phyloP scores from a whole-genome alignment of 495 filamentous ascomycete species.

The Podospora didyma region DNA sequence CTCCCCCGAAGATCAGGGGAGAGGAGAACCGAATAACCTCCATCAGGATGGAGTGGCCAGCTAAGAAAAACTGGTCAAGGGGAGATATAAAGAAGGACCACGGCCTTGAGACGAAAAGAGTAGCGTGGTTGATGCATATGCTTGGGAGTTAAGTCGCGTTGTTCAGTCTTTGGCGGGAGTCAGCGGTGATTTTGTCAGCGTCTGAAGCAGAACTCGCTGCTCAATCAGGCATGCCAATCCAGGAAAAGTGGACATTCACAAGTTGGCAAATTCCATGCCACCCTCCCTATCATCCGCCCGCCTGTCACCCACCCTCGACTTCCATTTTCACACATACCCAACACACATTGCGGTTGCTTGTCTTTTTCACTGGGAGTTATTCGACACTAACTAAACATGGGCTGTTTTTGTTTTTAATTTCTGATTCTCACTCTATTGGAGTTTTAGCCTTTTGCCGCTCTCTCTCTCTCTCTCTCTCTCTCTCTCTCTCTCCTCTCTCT shows the following conservation, averaged over 20 bases:
- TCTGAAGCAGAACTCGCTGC: too few relatives aligned
- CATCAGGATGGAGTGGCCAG: not conserved
- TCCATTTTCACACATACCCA: slow-evolving; percentile 4
- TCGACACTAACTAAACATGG: slow-evolving; percentile 11
- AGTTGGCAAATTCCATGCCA: too few relatives aligned
- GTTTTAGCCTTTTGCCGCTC: not conserved
- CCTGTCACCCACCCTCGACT: too few relatives aligned
- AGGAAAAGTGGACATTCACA: too few relatives aligned
- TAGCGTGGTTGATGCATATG: not conserved
- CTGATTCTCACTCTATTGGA: slow-evolving; percentile 13
- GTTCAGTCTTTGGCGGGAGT: not conserved
- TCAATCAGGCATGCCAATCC: too few relatives aligned
- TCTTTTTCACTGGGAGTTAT: slow-evolving; percentile 19
- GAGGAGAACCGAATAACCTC: not conserved
- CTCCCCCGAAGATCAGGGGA: not conserved
- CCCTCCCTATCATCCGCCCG: too few relatives aligned
- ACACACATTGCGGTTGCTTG: not conserved
- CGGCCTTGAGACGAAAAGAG: not conserved
- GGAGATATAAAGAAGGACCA: not conserved
- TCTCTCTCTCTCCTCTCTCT: not conserved
- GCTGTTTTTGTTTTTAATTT: slow-evolving; percentile 14
- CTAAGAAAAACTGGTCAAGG: not conserved
- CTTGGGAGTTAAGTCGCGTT: slow-evolving; percentile 1
- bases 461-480: not conserved
- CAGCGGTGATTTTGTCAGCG: not conserved